Base-by-base conservation (phyloP, 805 yeast species). In the Cyberlindnera mrakii region DNA sequence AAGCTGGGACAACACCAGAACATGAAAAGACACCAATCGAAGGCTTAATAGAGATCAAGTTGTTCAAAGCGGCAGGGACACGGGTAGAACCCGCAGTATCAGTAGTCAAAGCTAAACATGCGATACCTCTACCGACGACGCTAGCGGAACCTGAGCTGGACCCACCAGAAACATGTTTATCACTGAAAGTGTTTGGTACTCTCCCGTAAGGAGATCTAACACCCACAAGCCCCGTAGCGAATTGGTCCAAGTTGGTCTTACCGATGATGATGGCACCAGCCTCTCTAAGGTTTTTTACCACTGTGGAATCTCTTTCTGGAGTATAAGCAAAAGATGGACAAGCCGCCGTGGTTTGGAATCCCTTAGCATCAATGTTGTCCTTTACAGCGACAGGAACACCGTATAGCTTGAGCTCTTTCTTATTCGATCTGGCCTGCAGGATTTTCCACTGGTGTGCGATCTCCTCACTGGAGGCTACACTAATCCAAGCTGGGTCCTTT, bases 21-120 rank as follows among this genome's bases (percentile, higher is more conserved):
- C 95, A 80, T 8, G 96, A 85, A 54, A 91, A 82, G 1, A 78
- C 78, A 43, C 99, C 99, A 48, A 80, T 79, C 1, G 97, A 82
- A 32, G 99, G 98, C 65, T 91, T 91, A 52, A 93, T 75, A 17
- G 98, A 98, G 50, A 91, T 76, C 53, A 89, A 67, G 64, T 93
- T 93, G 73, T 91, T 91, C 51, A 91, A 71, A 27, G 89, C 91
- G 20, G 98, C 98, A 23, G 99, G 99, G 29, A 91, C 99, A 58
- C 99, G 78, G 34, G 97, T 97, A 6, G 96, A 87, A 18, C 99
- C 99, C 9, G 99, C 99, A 31, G 99, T 91, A 61, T 91, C 99
- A 6, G 98, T 93, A 31, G 97, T 97, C 53, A 91, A 71, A 1
- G 96, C 75, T 39, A 91, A 57, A 30, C 98, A 96, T 15, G 87